Evolutionary conservation across 2,329 filamentous ascomycete species (phyloP).

Genomic region (Coniochaeta hoffmannii): DNA sequence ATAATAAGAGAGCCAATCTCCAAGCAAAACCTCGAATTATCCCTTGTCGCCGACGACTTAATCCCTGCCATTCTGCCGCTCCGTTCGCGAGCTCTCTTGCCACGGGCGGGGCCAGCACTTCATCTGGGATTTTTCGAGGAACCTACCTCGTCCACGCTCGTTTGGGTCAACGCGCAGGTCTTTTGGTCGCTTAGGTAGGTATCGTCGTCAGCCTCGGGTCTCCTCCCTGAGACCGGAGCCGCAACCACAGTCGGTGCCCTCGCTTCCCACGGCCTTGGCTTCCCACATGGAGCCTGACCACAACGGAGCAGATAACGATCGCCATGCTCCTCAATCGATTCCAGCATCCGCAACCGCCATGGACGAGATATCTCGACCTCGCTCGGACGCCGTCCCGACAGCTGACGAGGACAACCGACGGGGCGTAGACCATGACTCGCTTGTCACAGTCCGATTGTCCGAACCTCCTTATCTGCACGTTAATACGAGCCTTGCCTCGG

Average conservation of each 20-base stretch:
- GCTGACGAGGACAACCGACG: slow-evolving; percentile 10
- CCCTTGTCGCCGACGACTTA: background rate
- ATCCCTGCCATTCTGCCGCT: background rate
- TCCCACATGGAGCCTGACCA: slow-evolving; percentile 19
- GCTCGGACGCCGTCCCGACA: slow-evolving; percentile 10
- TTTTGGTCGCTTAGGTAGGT: too few species aligned
- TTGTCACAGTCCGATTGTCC: slow-evolving; percentile 61
- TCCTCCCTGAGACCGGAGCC: background rate
- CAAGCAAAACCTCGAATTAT: background rate
- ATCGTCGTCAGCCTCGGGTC: background rate
- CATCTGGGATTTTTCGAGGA: background rate
- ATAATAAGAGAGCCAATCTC: background rate
- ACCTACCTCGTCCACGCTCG: background rate
- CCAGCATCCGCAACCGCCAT: slow-evolving; percentile 6
- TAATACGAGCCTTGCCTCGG: slow-evolving; percentile 18
- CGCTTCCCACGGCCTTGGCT: background rate
- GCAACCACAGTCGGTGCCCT: background rate
- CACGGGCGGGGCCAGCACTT: background rate
- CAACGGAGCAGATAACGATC: slow-evolving; percentile 8
- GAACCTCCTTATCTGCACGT: slow-evolving; percentile 33
- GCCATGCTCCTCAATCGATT: background rate
- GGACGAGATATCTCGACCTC: slow-evolving; percentile 2
- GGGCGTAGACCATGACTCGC: slow-evolving; percentile 43
- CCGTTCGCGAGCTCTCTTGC: background rate
- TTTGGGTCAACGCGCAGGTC: background rate